Evolutionary conservation across 805 yeast genomes (phyloP), one percentile per base, ranked within the genome.

Genomic region (Henningerozyma blattae): DNA sequence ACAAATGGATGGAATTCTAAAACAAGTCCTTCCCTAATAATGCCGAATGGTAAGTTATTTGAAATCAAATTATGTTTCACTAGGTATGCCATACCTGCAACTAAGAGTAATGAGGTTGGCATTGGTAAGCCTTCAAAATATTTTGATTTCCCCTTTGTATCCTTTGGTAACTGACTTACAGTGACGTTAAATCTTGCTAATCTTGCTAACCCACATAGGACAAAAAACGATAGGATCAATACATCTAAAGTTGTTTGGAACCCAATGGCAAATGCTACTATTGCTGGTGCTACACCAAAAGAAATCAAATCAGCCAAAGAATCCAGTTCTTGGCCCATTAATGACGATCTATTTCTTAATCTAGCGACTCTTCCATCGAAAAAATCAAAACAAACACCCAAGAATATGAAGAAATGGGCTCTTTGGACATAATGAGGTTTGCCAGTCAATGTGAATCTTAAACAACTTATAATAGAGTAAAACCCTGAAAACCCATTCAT

Each of bases 331-430:
- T 91, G 97, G 40, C 98, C 98, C 82, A 91, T 83, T 35, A 91
- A 68, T 10, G 93, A 79, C 3, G 94, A 73, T 62, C 87, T 85
- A 56, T 86, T 81, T 61, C 95, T 74, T 62, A 91, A 70, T 52
- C 98, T 72, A 4, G 98, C 98, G 6, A 89, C 98, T 48, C 94
- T 75, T 24, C 98, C 98, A 56, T 91, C 98, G 56, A 91, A 82
- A 56, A 91, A 86, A 58, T 89, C 98, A 57, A 89, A 89, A 54
- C 91, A 85, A 50, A 89, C 72, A 4, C 98, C 98, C 45, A 89
- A 64, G n/a, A 82, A 68, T 29, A 86, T 84, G 61, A 82, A 85
- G 44, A 80, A 76, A 61, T 86, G 87, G 2, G 97, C 95, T 47
- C 95, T 69, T 61, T 81, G 89, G 22, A 77, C 72, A 54, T 81